phyloP scores from a whole-genome alignment of 1,284 basidiomycete genomes.

The Thelephora terrestris region DNA sequence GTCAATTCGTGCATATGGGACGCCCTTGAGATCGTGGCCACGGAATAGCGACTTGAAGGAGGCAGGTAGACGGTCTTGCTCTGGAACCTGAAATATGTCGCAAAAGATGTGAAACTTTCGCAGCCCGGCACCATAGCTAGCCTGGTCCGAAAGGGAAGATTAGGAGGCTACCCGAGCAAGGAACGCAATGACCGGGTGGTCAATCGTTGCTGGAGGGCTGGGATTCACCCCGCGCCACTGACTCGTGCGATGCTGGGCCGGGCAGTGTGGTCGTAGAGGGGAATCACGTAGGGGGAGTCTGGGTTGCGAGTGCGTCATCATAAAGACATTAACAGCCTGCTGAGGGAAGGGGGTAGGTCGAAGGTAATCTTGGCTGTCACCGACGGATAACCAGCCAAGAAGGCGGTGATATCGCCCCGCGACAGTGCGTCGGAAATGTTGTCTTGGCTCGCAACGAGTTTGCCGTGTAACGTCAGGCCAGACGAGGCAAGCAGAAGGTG shows the following conservation, averaged over 20 bases:
- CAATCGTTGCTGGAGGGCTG: too few relatives aligned
- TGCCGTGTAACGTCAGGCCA: constrained; percentile 10
- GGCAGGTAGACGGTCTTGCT: constrained; percentile 21
- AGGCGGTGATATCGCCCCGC: constrained; percentile 21
- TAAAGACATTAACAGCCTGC: constrained; percentile 10
- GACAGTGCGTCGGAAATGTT: constrained; percentile 27
- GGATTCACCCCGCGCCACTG: too few relatives aligned
- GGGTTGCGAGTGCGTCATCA: too few relatives aligned
- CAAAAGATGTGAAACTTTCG: constrained; percentile 30
- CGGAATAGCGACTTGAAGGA: constrained; percentile 17
- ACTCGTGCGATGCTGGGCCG: too few relatives aligned
- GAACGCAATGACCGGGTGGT: too few relatives aligned
- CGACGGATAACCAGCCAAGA: constrained; percentile 20
- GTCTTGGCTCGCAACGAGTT: constrained; percentile 16
- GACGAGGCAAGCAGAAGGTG: constrained; percentile 15
- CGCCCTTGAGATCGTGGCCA: constrained; percentile 19
- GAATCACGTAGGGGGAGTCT: too few relatives aligned
- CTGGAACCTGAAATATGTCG: constrained; percentile 25
- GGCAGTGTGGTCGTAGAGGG: too few relatives aligned
- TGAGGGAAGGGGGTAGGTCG: constrained; percentile 15
- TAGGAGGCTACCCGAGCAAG: not conserved
- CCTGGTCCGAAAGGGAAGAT: not conserved
- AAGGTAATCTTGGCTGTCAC: constrained; percentile 8
- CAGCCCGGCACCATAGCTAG: constrained; percentile 23
- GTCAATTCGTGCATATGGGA: too few relatives aligned